Evolutionary conservation across 75 land plant species (phyloP).

Genomic region (Sequoia sempervirens): DNA sequence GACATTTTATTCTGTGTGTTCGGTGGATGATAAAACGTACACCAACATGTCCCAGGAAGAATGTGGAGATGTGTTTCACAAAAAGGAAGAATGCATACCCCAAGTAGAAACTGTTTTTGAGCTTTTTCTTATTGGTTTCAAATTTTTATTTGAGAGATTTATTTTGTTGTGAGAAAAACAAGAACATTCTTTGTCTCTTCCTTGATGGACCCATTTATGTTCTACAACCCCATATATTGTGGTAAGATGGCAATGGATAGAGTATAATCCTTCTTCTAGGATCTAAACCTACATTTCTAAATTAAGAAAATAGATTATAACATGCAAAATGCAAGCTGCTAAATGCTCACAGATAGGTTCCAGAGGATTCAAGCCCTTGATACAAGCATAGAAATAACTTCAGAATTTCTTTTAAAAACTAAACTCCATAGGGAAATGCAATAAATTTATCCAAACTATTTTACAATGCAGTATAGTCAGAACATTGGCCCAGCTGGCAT

Average conservation of each 20-base stretch:
- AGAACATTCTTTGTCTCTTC: background rate
- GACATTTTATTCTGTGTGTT: too few relatives aligned
- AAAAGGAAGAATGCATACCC: background rate
- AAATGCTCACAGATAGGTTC: background rate
- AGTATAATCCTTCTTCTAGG: background rate
- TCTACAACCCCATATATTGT: background rate
- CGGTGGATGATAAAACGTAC: too few relatives aligned
- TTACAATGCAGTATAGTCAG: background rate
- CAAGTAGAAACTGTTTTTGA: background rate
- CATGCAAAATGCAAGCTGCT: background rate
- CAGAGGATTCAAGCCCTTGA: background rate
- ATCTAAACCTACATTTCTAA: background rate
- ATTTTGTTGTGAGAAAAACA: background rate
- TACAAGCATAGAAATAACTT: background rate
- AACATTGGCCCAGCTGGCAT: background rate
- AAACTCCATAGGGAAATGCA: background rate
- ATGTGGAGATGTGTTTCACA: background rate
- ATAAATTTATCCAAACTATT: background rate
- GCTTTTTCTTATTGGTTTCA: background rate
- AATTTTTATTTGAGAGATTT: background rate
- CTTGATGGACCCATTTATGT: background rate
- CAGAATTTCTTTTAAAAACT: background rate
- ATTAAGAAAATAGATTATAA: background rate
- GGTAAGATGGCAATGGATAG: background rate
- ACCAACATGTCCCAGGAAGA: background rate